Evolutionary conservation across 2,329 filamentous ascomycete genomes (phyloP), one percentile per base, ranked within the genome.

Genomic region (Myriosclerotinia scirpicola): DNA sequence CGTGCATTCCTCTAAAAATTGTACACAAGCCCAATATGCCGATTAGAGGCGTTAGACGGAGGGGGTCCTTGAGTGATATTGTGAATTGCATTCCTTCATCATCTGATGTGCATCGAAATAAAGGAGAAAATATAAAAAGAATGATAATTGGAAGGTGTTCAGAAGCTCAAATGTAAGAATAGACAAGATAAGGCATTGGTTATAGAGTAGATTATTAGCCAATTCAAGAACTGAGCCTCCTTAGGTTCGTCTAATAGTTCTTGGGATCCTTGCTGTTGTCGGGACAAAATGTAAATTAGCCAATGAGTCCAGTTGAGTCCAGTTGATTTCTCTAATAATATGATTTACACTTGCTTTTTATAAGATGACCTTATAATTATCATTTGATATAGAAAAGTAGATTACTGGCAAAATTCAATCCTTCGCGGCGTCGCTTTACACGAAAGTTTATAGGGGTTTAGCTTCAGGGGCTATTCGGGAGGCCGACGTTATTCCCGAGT

Each of bases 371-470:
- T 30, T 42, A 7, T 60, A 22, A 34, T 38, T 2, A 17, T 53
- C 54, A 36, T 52, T 36, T 17, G 9, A n/a, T 42, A n/a, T 44
- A 17, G 30, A n/a, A n/a, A 22, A 34, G 30, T 15, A 34, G 7
- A 17, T 60, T 22, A 11, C n/a, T 5, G 26, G 30, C 30, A 60
- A 38, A 50, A 60, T 7, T 60, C 17, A 42, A 65, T 65, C 63
- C 63, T 65, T 65, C 56, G 36, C 63, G 54, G 63, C 63, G 44
- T 53, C 34, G 44, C 42, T 60, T 40, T 60, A 26, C 20, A 59
- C 4, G 22, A 42, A 42, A 60, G 54, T 11, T 50, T 30, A 48
- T 38, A 65, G 15, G 44, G 15, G 63, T 59, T 42, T 59, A 65
- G 63, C 63, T 52, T 44, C 54, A 59, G 63, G 63, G 44, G 54